phyloP scores from a whole-genome alignment of 768 basidiomycete species.

The Naganishia onofrii region DNA sequence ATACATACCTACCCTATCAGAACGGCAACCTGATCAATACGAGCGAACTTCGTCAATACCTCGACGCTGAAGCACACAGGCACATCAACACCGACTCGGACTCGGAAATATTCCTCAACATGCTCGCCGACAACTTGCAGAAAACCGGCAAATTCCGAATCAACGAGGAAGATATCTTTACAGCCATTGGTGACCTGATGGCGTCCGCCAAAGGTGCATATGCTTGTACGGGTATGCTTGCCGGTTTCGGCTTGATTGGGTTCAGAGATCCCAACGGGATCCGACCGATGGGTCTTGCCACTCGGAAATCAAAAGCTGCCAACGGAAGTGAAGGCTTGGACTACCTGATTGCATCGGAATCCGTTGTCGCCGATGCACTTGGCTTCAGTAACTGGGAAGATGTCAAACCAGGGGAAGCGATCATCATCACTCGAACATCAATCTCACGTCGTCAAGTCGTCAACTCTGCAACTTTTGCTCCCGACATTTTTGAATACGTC shows the following conservation, averaged over 20 bases:
- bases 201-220: conserved; percentile 85
- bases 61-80: conserved; percentile 93
- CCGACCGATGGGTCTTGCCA: conserved; percentile 82
- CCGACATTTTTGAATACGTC: conserved; percentile 98
- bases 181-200: conserved; percentile 86
- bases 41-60: conserved; percentile 74
- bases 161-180: conserved; percentile 99
- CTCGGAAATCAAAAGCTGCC: conserved; percentile 58
- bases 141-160: conserved; percentile 95
- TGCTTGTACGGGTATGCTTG: conserved; percentile 97
- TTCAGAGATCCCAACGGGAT: conserved; percentile 99
- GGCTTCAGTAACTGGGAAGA: conserved; percentile 93
- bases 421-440: conserved; percentile 83
- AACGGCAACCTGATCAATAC: conserved; percentile 99
- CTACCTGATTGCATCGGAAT: conserved; percentile 90
- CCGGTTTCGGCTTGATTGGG: conserved; percentile 95
- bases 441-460: conserved; percentile 74
- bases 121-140: conserved; percentile 95
- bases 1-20: conserved; percentile 54
- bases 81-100: conserved; percentile 99
- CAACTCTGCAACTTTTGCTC: conserved; percentile 70
- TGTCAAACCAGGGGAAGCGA: conserved; percentile 87
- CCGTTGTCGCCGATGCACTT: conserved; percentile 89
- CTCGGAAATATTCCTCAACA: conserved; percentile 93
- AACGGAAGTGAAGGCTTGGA: conserved; percentile 62